Conservation (phyloP, 2,329 filamentous ascomycete genomes). For the Fusarium dimerum region DNA sequence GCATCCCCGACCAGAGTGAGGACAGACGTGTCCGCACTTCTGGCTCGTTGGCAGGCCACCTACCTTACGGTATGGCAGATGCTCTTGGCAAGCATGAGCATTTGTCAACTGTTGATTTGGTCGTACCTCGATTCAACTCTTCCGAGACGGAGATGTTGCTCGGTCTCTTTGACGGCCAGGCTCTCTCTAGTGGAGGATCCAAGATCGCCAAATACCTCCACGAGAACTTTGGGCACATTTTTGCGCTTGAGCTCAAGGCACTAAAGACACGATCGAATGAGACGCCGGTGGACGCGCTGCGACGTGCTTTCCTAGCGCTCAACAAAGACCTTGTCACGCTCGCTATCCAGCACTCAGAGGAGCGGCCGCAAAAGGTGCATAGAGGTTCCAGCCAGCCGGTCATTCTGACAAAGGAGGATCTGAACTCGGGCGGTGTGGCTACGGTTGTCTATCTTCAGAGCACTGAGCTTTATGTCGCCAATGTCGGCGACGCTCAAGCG, state of each 20-base stretch:
- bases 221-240: constrained; percentile 88
- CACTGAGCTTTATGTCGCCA: constrained; percentile 90
- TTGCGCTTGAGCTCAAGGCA: constrained; percentile 77
- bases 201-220: constrained; percentile 96
- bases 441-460: constrained; percentile 88
- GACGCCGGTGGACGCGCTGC: constrained; percentile 77
- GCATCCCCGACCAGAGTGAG: constrained; percentile 92
- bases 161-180: constrained; percentile 94
- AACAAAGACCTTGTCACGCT: constrained; percentile 93
- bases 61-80: constrained; percentile 97
- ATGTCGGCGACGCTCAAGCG: constrained; percentile 94
- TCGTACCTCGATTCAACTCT: constrained; percentile 88
- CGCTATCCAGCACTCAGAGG: constrained; percentile 78
- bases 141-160: constrained; percentile 87
- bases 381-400: constrained; percentile 72
- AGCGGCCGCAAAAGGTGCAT: constrained; percentile 66
- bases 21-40: constrained; percentile 96
- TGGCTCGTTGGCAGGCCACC: constrained; percentile 84
- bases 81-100: constrained; percentile 92
- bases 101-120: constrained; percentile 91
- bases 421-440: constrained; percentile 86
- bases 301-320: constrained; percentile 81
- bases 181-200: constrained; percentile 84
- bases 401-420: constrained; percentile 83
- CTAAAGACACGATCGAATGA: constrained; percentile 69